These are phyloP conservation scores for Neurospora sp. DNA, from an alignment of 495 filamentous ascomycete species.

Conservation along the genomic window DNA sequence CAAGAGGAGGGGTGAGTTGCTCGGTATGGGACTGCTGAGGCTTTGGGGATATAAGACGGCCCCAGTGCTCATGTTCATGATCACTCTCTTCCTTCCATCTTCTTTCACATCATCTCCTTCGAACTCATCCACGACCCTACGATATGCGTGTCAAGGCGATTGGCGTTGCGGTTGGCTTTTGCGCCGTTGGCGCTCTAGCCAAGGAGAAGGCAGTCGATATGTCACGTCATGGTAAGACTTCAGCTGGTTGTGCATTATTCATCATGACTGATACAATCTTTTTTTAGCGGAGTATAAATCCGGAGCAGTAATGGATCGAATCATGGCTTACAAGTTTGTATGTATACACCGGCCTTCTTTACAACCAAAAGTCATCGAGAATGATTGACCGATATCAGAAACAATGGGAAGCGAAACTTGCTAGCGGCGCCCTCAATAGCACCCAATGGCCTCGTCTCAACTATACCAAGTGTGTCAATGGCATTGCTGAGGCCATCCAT, in stretches of 20 bases:
- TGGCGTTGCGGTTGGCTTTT: neutral
- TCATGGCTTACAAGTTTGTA: slow-evolving; percentile 6
- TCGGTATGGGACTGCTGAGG: neutral
- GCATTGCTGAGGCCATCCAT: slow-evolving; percentile 26
- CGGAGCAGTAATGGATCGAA: slow-evolving; percentile 2
- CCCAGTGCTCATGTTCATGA: neutral
- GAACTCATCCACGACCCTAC: neutral
- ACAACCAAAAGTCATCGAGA: neutral
- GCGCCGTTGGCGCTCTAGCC: neutral
- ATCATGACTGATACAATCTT: neutral
- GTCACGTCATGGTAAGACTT: neutral
- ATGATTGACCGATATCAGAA: neutral
- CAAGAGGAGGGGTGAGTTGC: neutral
- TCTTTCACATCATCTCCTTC: neutral
- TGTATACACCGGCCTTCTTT: neutral
- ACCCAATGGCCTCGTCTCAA: slow-evolving; percentile 1
- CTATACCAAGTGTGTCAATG: slow-evolving; percentile 29
- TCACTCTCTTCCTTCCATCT: neutral
- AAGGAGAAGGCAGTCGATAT: neutral
- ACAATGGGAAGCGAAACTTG: slow-evolving; percentile 4
- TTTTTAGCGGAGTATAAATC: neutral
- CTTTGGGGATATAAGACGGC: neutral
- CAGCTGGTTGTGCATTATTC: neutral
- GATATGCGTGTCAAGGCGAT: neutral
- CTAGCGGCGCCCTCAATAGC: neutral